Conservation (phyloP, 352 stramenopile species). For the Phytophthora parvispora region DNA sequence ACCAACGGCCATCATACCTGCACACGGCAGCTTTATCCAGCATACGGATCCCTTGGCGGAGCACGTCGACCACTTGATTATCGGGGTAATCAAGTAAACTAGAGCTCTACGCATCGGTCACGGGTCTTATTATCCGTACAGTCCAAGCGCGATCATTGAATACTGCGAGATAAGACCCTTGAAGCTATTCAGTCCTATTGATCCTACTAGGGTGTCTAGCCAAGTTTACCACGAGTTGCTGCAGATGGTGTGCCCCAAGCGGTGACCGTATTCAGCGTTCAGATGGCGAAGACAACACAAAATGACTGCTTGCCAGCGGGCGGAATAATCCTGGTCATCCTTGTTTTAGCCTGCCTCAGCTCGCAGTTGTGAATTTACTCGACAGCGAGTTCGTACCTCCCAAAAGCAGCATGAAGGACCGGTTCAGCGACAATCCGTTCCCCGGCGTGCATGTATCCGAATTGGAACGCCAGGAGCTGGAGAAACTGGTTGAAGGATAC, state of each 20-base stretch:
- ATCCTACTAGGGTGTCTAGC: not conserved
- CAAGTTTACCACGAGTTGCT: not conserved
- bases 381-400: conserved; percentile 4
- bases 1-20: no score
- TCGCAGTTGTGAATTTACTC: conserved; percentile 21
- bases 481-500: conserved; percentile 16
- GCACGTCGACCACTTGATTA: not conserved
- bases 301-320: not conserved
- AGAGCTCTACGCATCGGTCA: not conserved
- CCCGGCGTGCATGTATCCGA: conserved; percentile 18
- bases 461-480: conserved; percentile 14
- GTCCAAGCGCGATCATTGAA: not conserved
- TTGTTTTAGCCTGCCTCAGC: not conserved
- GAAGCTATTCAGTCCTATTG: not conserved
- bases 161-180: conserved; percentile 1
- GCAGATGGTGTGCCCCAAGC: not conserved
- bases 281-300: not conserved
- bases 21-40: no score
- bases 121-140: not conserved
- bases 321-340: not conserved
- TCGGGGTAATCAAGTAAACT: not conserved
- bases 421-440: conserved; percentile 14
- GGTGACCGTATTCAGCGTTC: not conserved
- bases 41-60: not conserved
- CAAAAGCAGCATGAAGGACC: conserved; percentile 17